Evolutionary conservation across 768 basidiomycete genomes (phyloP).

Genomic region (Pulveroboletus sp.): DNA sequence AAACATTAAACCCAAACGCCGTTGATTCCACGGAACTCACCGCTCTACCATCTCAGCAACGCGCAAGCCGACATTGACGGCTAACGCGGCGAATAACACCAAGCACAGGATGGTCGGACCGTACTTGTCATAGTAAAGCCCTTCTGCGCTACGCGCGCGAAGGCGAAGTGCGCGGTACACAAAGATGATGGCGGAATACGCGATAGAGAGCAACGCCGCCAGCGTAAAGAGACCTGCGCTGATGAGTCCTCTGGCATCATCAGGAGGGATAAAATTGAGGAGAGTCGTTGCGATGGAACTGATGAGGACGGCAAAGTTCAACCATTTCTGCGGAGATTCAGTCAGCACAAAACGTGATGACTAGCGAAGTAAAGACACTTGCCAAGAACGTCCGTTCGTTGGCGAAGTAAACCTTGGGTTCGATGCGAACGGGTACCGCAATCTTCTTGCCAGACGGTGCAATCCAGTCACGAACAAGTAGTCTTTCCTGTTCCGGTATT

Average conservation of each 20-base stretch:
- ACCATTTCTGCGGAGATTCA: conserved; percentile 70
- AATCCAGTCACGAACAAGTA: conserved; percentile 64
- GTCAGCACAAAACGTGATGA: neutral
- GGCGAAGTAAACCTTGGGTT: conserved; percentile 98
- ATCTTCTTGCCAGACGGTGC: conserved; percentile 89
- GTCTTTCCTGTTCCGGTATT: conserved; percentile 46
- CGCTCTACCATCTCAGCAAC: conserved; percentile 47
- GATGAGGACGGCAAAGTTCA: conserved; percentile 83
- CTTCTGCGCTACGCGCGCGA: conserved; percentile 68
- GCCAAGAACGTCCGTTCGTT: conserved; percentile 93
- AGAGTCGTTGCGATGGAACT: conserved; percentile 88
- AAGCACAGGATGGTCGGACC: conserved; percentile 77
- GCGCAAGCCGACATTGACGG: conserved; percentile 73
- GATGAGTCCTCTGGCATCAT: conserved; percentile 76
- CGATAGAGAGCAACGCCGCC: conserved; percentile 84
- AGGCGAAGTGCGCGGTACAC: conserved; percentile 70
- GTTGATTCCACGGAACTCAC: neutral
- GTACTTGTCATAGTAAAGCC: conserved; percentile 87
- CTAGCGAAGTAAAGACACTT: conserved; percentile 33
- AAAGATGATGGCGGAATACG: conserved; percentile 83
- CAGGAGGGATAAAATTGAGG: conserved; percentile 76
- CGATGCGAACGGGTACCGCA: conserved; percentile 90
- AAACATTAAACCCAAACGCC: neutral
- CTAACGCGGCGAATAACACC: conserved; percentile 65
- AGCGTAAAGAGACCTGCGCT: conserved; percentile 88